These are phyloP conservation scores for Podosphaera fusca DNA, from an alignment of 2,329 filamentous ascomycete species.

Conservation along the genomic window DNA sequence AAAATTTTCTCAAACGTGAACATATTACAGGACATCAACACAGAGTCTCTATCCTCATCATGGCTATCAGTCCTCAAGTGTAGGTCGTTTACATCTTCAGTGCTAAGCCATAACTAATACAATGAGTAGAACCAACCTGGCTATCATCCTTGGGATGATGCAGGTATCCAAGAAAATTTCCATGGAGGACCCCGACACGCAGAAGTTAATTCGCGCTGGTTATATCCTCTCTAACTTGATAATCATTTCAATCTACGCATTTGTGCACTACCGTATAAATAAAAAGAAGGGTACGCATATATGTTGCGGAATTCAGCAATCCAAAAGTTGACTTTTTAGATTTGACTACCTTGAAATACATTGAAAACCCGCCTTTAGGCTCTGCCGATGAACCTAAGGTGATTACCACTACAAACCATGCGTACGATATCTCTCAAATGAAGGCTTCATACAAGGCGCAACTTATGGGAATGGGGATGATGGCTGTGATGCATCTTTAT, in stretches of 20 bases:
- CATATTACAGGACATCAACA: neutral
- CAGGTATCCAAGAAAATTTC: conserved; percentile 88
- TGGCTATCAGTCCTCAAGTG: conserved; percentile 27
- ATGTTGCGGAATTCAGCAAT: neutral
- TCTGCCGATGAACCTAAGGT: conserved; percentile 87
- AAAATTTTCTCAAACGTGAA: neutral
- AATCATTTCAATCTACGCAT: conserved; percentile 67
- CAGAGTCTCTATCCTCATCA: neutral
- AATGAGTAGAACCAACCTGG: conserved; percentile 52
- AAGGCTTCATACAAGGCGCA: conserved; percentile 70
- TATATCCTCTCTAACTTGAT: conserved; percentile 50
- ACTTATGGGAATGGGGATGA: conserved; percentile 93
- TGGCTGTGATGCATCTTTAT: conserved; percentile 96
- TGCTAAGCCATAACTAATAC: conserved; percentile 2
- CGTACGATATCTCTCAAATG: conserved; percentile 78
- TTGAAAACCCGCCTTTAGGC: conserved; percentile 84
- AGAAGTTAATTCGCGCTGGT: conserved; percentile 37
- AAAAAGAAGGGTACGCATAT: conserved; percentile 75
- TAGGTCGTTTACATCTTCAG: conserved; percentile 18
- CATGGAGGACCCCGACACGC: conserved; percentile 59
- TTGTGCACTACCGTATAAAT: conserved; percentile 67
- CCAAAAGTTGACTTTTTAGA: conserved; percentile 32
- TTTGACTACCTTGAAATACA: conserved; percentile 93
- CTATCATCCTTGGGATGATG: conserved; percentile 93
- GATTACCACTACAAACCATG: conserved; percentile 86